phyloP scores from a whole-genome alignment of 495 filamentous ascomycete species.

The Penicillium verhagenii region DNA sequence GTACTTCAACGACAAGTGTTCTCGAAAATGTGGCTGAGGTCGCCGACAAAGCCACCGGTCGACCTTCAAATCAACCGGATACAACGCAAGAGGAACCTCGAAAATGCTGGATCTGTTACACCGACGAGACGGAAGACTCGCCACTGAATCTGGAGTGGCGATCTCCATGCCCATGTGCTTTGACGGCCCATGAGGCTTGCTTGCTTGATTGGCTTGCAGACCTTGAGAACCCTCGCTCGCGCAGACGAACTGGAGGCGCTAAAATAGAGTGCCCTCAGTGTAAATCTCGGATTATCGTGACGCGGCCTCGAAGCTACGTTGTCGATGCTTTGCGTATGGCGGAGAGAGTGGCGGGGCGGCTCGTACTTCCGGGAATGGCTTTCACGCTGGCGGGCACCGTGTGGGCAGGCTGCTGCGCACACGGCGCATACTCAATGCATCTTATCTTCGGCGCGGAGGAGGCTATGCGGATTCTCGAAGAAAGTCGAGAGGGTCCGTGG shows the following conservation, averaged over 20 bases:
- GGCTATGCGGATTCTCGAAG: conserved; percentile 48
- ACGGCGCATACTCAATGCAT: conserved; percentile 60
- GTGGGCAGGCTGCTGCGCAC: conserved; percentile 54
- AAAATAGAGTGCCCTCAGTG: conserved; percentile 84
- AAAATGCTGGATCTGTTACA: conserved; percentile 93
- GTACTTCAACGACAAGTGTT: conserved; percentile 20
- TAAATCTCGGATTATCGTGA: conserved; percentile 73
- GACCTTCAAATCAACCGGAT: conserved; percentile 15
- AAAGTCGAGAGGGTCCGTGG: conserved; percentile 38
- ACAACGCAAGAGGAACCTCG: conserved; percentile 47
- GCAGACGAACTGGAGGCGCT: conserved; percentile 44
- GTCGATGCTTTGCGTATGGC: conserved; percentile 58
- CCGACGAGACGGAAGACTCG: conserved; percentile 75
- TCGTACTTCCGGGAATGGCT: conserved; percentile 59
- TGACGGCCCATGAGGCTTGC: conserved; percentile 89
- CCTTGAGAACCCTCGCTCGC: conserved; percentile 61
- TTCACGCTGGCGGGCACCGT: conserved; percentile 54
- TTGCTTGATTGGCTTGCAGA: conserved; percentile 89
- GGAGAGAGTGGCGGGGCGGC: conserved; percentile 50
- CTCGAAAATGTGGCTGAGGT: conserved; percentile 13
- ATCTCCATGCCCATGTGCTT: conserved; percentile 80
- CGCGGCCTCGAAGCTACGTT: conserved; percentile 66
- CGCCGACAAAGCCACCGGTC: conserved; percentile 16
- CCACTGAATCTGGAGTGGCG: conserved; percentile 72
- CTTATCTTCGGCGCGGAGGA: conserved; percentile 64